phyloP scores from a whole-genome alignment of 257 asterid species.

The Linderniella brevidens region DNA sequence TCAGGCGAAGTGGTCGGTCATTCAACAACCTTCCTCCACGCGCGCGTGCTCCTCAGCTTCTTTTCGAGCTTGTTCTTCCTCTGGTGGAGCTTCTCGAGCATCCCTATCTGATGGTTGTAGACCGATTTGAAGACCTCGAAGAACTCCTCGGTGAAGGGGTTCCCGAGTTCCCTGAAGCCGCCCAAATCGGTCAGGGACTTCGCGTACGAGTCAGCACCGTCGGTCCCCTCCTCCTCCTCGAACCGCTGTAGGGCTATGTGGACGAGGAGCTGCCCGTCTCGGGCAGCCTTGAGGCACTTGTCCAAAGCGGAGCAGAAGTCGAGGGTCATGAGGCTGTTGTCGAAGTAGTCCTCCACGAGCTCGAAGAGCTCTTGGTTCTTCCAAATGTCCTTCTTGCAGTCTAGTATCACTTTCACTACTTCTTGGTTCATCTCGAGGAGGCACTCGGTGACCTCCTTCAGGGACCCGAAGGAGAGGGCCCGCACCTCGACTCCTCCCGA shows the following conservation, averaged over 20 bases:
- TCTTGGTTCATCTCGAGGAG: slow-evolving; percentile 64
- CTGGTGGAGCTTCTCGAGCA: slow-evolving; percentile 31
- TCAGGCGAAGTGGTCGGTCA: no score
- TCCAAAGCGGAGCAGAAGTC: slow-evolving; percentile 66
- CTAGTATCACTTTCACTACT: slow-evolving; percentile 40
- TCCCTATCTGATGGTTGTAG: slow-evolving; percentile 25
- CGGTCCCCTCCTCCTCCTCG: slow-evolving; percentile 21
- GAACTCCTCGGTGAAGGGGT: slow-evolving; percentile 49
- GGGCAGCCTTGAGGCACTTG: slow-evolving; percentile 43
- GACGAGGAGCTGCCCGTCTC: slow-evolving; percentile 37
- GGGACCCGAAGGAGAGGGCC: slow-evolving; percentile 55
- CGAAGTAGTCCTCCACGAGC: slow-evolving; percentile 68
- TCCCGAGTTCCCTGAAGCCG: slow-evolving; percentile 28
- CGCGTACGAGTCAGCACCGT: slow-evolving; percentile 11
- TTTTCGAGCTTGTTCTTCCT: slow-evolving; percentile 36
- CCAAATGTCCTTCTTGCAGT: slow-evolving; percentile 52
- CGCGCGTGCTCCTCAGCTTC: slow-evolving; percentile 24
- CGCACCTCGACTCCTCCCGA: slow-evolving; percentile 25
- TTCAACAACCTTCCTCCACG: slow-evolving; percentile 57
- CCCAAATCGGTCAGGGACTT: slow-evolving; percentile 37
- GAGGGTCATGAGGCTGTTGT: slow-evolving; percentile 41
- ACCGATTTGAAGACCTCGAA: slow-evolving; percentile 32
- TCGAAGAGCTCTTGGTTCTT: slow-evolving; percentile 37
- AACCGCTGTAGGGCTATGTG: slow-evolving; percentile 34
- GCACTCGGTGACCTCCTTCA: slow-evolving; percentile 55